Evolutionary conservation across 768 basidiomycete genomes (phyloP), one percentile per base, ranked within the genome.

Genomic region (Glaciozyma antarctica): DNA sequence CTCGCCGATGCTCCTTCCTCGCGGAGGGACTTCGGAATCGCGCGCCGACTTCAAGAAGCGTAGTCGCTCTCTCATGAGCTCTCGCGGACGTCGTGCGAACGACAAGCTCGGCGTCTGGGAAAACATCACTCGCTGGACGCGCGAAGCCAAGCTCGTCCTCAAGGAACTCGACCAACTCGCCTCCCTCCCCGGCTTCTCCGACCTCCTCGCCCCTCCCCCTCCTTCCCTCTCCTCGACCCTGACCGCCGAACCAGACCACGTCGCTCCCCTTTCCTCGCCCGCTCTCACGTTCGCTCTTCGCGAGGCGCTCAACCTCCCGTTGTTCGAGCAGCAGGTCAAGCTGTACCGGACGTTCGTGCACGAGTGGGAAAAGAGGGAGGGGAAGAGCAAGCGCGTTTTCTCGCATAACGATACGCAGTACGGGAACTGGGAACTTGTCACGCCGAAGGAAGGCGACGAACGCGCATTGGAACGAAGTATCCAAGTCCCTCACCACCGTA

Each of bases 381-480:
- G 83, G 58, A 81, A 82, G 49, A 86, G 86, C 67, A 80, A 79
- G 67, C 80, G 87, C 53, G 78, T 79, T 15, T 79, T 80, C 66
- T 82, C 87, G 65, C 94, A 99, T 78, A 99, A 97, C 75, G 95
- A 98, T 76, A 81, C 91, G 12, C 95, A 98, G 77, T 93, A 90
- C 75, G 94, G 93, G 56, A 99, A 99, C 77, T 77, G 98, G 26
- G 79, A 98, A 64, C 80, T 83, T 73, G 80, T 95, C 72, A 73
- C 71, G 54, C 71, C 70, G n/a, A 55, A 60, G 28, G 47, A 60
- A 21, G 15, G 17, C n/a, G 60, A 62, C 13, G 66, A 72, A 57
- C 47, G 70, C 17, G 71, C 66, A 43, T 32, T 71, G 19, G 72
- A 70, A 34, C 62, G 56, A 3, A 47, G 28, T 30, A 56, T 70